Evolutionary conservation across 306 rosid species (phyloP).

Genomic region (Trifolium subterraneum): DNA sequence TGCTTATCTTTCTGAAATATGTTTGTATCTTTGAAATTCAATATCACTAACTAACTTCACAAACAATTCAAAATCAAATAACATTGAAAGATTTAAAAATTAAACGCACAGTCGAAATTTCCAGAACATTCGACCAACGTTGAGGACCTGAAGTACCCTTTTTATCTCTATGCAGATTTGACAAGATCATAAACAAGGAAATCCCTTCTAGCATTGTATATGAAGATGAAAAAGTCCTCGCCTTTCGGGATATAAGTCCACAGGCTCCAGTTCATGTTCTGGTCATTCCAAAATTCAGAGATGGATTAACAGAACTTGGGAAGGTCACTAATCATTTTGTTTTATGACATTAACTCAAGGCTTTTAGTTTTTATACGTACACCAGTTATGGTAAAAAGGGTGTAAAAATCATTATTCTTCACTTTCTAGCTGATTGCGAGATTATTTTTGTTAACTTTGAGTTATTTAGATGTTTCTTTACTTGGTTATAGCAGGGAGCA

Average conservation of each 20-base stretch:
- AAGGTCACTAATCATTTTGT: slow-evolving; percentile 55
- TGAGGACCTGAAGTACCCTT: neutral
- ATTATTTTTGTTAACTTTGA: neutral
- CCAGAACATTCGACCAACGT: slow-evolving; percentile 12
- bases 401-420: neutral
- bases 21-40: neutral
- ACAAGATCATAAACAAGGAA: slow-evolving; percentile 91
- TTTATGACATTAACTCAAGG: neutral
- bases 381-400: neutral
- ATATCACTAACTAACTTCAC: slow-evolving; percentile 1
- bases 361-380: neutral
- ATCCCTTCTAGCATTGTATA: slow-evolving; percentile 80
- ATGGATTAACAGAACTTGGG: slow-evolving; percentile 79
- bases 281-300: slow-evolving; percentile 85
- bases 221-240: slow-evolving; percentile 80
- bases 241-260: slow-evolving; percentile 82
- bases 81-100: slow-evolving; percentile 2
- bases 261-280: slow-evolving; percentile 92
- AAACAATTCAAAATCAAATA: slow-evolving; percentile 5
- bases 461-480: neutral
- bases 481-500: neutral
- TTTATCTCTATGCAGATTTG: slow-evolving; percentile 59
- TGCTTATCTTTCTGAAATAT: slow-evolving; percentile 36
- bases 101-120: neutral
- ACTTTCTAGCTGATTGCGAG: slow-evolving; percentile 9